Base-by-base conservation (phyloP, 208 protist species). In the Crithidia sp. region DNA sequence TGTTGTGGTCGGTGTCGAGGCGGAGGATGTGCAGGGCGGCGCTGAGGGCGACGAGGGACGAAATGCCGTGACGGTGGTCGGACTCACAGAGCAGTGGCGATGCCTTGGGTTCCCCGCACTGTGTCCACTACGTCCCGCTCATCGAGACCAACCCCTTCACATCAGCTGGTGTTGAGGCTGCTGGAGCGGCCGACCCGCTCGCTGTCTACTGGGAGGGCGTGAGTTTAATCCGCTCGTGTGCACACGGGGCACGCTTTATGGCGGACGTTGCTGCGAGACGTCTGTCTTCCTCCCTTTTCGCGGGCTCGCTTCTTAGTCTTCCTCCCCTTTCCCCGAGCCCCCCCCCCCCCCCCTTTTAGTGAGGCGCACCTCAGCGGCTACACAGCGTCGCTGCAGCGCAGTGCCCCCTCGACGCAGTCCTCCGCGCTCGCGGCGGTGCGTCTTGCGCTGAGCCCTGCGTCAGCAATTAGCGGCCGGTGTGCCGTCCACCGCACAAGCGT, bases 311-410 rank as follows among this genome's bases (percentile, higher is more conserved):
- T n/a, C n/a, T n/a, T 52, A 60, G 37, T 59, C 74, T 17, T 59
- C 73, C 7, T 50, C 72, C 5, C 81, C 76, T 2, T 36, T 85
- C 36, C 50, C 64, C 17, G 58, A 57, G 14, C 58, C 78, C 28
- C 56, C 68, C 40, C 79, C 72, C 0, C 63, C 83, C 86, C 4
- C 78, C 83, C 19, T 74, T 92, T 17, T 45, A 89, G 83, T 53
- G 87, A 89, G 74, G 87, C 85, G 19, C 77, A 86, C 66, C 59
- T 91, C 57, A 79, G 76, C 40, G 85, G 90, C 17, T 88, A 88
- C 66, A 68, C 79, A 13, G 74, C 89, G 16, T 85, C 82, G 54
- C 64, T 81, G 57, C 44, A 67, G 54, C 76, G 83, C 49, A 45
- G 73, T 28, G 72, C 69, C 37, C 39, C 45, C 2, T 47, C 68